phyloP scores from a whole-genome alignment of 1,284 basidiomycete genomes.

The Malassezia dermatis region DNA sequence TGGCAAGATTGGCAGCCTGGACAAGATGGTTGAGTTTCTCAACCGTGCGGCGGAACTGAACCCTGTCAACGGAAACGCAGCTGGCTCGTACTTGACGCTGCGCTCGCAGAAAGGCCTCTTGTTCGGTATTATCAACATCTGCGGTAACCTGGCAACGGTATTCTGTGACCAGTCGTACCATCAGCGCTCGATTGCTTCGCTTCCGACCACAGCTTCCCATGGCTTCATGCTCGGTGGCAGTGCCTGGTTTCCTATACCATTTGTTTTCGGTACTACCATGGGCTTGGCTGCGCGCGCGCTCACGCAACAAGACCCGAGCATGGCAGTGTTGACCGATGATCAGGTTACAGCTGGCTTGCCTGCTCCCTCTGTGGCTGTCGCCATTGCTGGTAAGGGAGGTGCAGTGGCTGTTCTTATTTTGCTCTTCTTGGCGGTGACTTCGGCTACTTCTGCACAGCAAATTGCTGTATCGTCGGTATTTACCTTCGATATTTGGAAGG shows the following conservation, averaged over 20 bases:
- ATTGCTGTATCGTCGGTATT: conserved; percentile 62
- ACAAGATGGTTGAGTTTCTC: conserved; percentile 51
- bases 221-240: conserved; percentile 76
- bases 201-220: conserved; percentile 70
- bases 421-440: conserved; percentile 59
- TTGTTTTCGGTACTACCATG: conserved; percentile 56
- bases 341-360: conserved; percentile 38
- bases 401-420: conserved; percentile 66
- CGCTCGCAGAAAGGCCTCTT: conserved; percentile 69
- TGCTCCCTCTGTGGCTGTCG: conserved; percentile 56
- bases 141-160: conserved; percentile 50
- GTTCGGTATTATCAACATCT: conserved; percentile 75
- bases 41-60: conserved; percentile 47
- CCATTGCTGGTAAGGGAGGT: conserved; percentile 62
- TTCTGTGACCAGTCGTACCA: conserved; percentile 58
- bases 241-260: conserved; percentile 59
- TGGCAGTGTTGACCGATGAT: conserved; percentile 19
- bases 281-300: conserved; percentile 53
- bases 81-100: conserved; percentile 59
- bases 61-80: conserved; percentile 8
- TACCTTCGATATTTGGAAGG: conserved; percentile 58
- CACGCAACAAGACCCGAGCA: conserved; percentile 22
- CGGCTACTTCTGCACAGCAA: conserved; percentile 74
- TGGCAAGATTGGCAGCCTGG: conserved; percentile 30
- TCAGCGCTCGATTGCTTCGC: conserved; percentile 77